Evolutionary conservation across 2,329 filamentous ascomycete species (phyloP).

Genomic region (Coleophoma crateriformis): DNA sequence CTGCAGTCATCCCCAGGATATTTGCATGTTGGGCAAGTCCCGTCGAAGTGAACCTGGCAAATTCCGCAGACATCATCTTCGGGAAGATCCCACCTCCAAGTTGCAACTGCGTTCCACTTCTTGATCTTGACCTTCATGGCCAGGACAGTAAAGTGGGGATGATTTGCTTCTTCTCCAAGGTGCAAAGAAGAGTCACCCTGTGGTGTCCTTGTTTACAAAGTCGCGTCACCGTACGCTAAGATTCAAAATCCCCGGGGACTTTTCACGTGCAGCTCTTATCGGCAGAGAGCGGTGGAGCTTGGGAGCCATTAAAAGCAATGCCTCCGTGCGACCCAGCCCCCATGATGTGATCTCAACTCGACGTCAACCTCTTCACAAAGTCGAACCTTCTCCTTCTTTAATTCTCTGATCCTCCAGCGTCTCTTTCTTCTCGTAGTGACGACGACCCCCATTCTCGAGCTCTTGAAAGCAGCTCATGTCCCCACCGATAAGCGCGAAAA

Average conservation of each 20-base stretch:
- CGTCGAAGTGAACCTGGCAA: constrained; percentile 96
- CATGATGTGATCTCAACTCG: no score
- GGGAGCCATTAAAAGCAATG: no score
- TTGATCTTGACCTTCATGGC: constrained; percentile 93
- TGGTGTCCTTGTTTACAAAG: no score
- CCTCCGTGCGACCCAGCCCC: no score
- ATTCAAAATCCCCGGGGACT: neutral
- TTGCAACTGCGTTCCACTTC: constrained; percentile 89
- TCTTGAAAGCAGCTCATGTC: neutral
- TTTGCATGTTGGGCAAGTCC: constrained; percentile 96
- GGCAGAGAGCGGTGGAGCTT: no score
- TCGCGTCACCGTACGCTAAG: neutral
- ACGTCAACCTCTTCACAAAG: no score
- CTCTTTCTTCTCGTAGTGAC: no score
- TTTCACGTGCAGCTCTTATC: no score
- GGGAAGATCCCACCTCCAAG: constrained; percentile 96
- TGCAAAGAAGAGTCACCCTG: neutral
- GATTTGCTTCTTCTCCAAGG: neutral
- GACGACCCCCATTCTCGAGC: constrained; percentile 7
- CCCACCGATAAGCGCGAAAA: constrained; percentile 10
- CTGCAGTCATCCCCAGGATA: constrained; percentile 95
- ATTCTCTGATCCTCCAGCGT: no score
- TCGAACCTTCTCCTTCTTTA: no score
- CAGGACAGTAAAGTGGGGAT: neutral
- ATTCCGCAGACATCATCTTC: constrained; percentile 98